These are phyloP conservation scores for Rhododendron kiyosumense DNA, from an alignment of 148 eudicot genomes.

Conservation along the genomic window DNA sequence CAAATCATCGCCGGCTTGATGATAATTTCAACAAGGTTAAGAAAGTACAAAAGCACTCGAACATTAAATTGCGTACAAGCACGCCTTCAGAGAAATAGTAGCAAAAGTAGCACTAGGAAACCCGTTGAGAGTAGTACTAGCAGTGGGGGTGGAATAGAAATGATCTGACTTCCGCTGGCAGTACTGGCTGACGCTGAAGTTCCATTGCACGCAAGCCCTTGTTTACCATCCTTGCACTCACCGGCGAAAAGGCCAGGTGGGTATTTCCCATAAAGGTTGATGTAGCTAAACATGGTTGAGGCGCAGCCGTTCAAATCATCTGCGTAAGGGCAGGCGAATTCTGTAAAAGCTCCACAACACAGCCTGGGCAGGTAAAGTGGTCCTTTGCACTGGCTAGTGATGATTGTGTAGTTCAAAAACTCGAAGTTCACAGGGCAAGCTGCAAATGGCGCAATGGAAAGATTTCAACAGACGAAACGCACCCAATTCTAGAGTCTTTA, in stretches of 20 bases:
- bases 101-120: not conserved
- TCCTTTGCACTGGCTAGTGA: conserved; percentile 48
- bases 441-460: conserved; percentile 16
- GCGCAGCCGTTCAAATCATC: conserved; percentile 42
- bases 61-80: not conserved
- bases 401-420: conserved; percentile 38
- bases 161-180: not conserved
- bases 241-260: conserved; percentile 40
- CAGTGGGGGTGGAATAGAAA: not conserved
- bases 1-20: not conserved
- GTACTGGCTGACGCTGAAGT: not conserved
- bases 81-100: not conserved
- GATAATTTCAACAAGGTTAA: not conserved
- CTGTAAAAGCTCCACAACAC: conserved; percentile 35
- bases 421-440: conserved; percentile 49
- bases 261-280: conserved; percentile 43
- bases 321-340: conserved; percentile 38
- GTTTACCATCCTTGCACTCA: conserved; percentile 27
- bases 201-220: conserved; percentile 34
- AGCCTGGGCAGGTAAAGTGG: conserved; percentile 25
- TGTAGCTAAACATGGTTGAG: conserved; percentile 48
- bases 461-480: not conserved
- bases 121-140: conserved; percentile 3
- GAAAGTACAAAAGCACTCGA: not conserved
- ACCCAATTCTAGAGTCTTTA: not conserved